Base-by-base conservation (phyloP, 345 rosid species). In the Sonneratia alba region DNA sequence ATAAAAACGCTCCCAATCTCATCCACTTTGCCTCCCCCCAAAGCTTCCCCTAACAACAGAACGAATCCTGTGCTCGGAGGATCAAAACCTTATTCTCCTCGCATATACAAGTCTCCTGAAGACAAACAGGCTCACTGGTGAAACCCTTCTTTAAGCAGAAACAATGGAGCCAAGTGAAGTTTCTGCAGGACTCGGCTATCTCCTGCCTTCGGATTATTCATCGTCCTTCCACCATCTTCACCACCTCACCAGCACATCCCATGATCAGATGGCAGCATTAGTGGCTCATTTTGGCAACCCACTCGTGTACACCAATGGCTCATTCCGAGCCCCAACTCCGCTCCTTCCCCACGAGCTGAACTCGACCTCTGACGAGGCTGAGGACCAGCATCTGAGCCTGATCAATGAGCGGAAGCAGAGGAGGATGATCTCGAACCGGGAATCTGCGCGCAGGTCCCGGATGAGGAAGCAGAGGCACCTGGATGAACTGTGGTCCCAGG, bases 371-470 rank as follows among this genome's bases (percentile, higher is more conserved):
- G 97, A 93, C 10, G 96, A 93, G 59, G 93, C 90, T 36, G 96
- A 83, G 4, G 97, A 88, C 75, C 91, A 84, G 42, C 80, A 82
- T 34, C 72, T 85, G 69, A 74, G 74, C 71, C 79, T 91, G 66
- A 84, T 91, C 82, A 89, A 83, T 7, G 98, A 91, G 80, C 82
- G 98, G 68, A 93, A 91, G 79, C 91, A 89, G 79, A 81, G 96
- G 75, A 88, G 98, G 85, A 91, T 89, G 97, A 85, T 93, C 76
- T 93, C 98, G 3, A 93, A 93, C 69, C 75, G 98, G 81, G 98
- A 93, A 63, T 91, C 98, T 6, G 98, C 98, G 4, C 87, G 97
- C 40, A 71, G 97, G 36, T 93, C 97, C 32, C 93, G 98, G 36
- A 88, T 93, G 98, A 89, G 98, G 69, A 93, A 91, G 82, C 98